A percentile compares a stretch with the other conserved stretches of the same genome.
phyloP scores from a whole-genome alignment of 2,329 filamentous ascomycete species.

The Nigrospora sphaerica region DNA sequence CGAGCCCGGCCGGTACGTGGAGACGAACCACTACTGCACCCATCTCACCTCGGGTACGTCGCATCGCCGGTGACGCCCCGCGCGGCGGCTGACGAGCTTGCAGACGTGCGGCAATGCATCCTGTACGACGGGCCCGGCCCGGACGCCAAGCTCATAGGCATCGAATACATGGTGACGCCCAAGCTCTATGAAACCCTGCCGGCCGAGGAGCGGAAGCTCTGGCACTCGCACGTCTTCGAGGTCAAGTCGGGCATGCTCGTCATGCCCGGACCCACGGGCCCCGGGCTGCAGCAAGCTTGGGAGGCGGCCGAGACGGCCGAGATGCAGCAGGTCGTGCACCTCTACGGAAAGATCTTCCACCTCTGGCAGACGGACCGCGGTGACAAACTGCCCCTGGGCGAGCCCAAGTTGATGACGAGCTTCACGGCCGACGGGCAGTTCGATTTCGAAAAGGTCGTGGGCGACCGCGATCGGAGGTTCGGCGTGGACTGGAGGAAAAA shows the following conservation, averaged over 20 bases:
- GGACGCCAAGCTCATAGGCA: constrained; percentile 68
- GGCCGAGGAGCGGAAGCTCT: constrained; percentile 62
- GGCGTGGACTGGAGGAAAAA: constrained; percentile 37
- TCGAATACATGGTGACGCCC: constrained; percentile 82
- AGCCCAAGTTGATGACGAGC: constrained; percentile 48
- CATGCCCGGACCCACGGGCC: constrained; percentile 53
- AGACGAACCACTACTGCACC: constrained; percentile 80
- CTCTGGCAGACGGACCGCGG: constrained; percentile 80
- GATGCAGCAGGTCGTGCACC: constrained; percentile 66
- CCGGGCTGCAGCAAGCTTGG: constrained; percentile 57
- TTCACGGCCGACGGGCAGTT: constrained; percentile 42
- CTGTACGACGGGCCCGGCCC: constrained; percentile 67
- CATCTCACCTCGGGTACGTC: constrained; percentile 58
- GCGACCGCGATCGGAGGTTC: constrained; percentile 37
- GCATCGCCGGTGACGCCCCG: neutral
- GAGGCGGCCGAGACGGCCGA: constrained; percentile 70
- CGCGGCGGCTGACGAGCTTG: neutral
- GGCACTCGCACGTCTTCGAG: constrained; percentile 73
- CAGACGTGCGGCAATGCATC: constrained; percentile 75
- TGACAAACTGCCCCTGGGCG: constrained; percentile 46
- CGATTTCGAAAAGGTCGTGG: constrained; percentile 35
- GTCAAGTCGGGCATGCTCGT: constrained; percentile 76
- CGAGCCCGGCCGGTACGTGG: constrained; percentile 61
- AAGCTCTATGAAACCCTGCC: constrained; percentile 60
- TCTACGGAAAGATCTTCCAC: constrained; percentile 83